Conservation (phyloP, 495 filamentous ascomycete species). For the Talaromyces nanjingensis region DNA sequence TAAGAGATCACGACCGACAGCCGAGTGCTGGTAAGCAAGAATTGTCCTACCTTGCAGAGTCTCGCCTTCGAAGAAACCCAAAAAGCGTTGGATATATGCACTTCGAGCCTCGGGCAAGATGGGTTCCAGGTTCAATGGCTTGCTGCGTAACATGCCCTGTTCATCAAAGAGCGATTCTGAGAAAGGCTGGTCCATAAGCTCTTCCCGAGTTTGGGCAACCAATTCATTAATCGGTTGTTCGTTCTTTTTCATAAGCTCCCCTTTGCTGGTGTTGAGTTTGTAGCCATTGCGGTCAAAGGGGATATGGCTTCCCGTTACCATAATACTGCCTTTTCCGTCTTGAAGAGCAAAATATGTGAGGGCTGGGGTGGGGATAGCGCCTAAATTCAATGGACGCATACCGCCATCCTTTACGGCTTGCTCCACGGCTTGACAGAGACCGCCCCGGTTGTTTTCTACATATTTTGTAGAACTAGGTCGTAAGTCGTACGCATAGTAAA, state of each 20-base stretch:
- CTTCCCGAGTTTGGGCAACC: slow-evolving; percentile 13
- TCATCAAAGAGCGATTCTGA: slow-evolving; percentile 20
- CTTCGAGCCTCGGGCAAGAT: slow-evolving; percentile 10
- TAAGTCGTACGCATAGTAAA: slow-evolving; percentile 23
- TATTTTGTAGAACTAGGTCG: slow-evolving; percentile 22
- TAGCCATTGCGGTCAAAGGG: slow-evolving; percentile 28
- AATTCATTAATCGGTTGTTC: slow-evolving; percentile 22
- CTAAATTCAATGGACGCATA: slow-evolving; percentile 21
- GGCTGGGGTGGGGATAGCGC: slow-evolving; percentile 24
- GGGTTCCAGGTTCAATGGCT: slow-evolving; percentile 5
- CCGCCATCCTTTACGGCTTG: slow-evolving; percentile 19
- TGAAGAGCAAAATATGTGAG: slow-evolving; percentile 18
- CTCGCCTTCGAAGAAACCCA: slow-evolving; percentile 20
- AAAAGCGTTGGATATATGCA: slow-evolving; percentile 20
- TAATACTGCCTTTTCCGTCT: slow-evolving; percentile 23
- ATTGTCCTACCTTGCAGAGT: slow-evolving; percentile 18
- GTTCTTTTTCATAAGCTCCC: slow-evolving; percentile 22
- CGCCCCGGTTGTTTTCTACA: slow-evolving; percentile 19
- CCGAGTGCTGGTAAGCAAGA: slow-evolving; percentile 24
- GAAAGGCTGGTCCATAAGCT: slow-evolving; percentile 16
- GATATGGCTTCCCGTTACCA: slow-evolving; percentile 27
- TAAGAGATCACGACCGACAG: slow-evolving; percentile 18
- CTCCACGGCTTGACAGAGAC: slow-evolving; percentile 20
- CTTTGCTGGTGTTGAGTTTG: slow-evolving; percentile 22
- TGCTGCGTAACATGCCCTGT: slow-evolving; percentile 18